Evolutionary conservation across 495 filamentous ascomycete genomes (phyloP).

Genomic region (Podospora didyma): DNA sequence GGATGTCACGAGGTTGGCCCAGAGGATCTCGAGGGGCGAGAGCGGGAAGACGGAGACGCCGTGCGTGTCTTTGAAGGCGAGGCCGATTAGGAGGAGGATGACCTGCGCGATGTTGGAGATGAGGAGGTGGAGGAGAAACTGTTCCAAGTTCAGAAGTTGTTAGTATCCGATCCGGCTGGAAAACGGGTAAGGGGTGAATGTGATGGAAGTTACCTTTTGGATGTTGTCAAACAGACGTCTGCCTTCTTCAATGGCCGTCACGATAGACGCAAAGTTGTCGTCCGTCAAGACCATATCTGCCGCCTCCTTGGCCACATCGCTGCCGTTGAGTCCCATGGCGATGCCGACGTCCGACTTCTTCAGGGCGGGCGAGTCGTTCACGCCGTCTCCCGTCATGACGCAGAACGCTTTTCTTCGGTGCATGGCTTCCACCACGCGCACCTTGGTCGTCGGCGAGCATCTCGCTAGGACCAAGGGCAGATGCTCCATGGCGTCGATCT

Average conservation of each 20-base stretch:
- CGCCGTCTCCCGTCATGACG: slow-evolving; percentile 73
- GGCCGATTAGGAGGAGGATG: slow-evolving; percentile 63
- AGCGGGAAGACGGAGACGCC: slow-evolving; percentile 72
- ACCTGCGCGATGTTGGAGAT: slow-evolving; percentile 74
- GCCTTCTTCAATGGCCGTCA: slow-evolving; percentile 69
- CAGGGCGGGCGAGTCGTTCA: slow-evolving; percentile 81
- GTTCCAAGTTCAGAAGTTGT: slow-evolving; percentile 22
- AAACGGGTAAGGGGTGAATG: too few species aligned
- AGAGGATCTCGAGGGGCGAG: slow-evolving; percentile 69
- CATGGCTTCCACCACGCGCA: slow-evolving; percentile 63
- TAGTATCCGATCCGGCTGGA: too few species aligned
- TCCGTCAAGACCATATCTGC: slow-evolving; percentile 85
- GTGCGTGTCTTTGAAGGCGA: slow-evolving; percentile 63
- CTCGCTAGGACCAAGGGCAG: slow-evolving; percentile 62
- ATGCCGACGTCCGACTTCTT: slow-evolving; percentile 78
- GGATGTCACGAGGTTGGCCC: slow-evolving; percentile 75
- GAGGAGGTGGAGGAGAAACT: slow-evolving; percentile 75
- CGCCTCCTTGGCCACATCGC: slow-evolving; percentile 83
- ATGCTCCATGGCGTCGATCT: slow-evolving; percentile 54
- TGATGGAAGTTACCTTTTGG: slow-evolving; percentile 62
- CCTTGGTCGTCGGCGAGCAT: slow-evolving; percentile 62
- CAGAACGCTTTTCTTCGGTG: slow-evolving; percentile 58
- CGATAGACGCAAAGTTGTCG: slow-evolving; percentile 80
- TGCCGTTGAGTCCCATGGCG: slow-evolving; percentile 79
- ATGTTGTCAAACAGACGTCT: slow-evolving; percentile 74